Conservation (phyloP, 2,329 filamentous ascomycete species). For the Orbilia quercus region DNA sequence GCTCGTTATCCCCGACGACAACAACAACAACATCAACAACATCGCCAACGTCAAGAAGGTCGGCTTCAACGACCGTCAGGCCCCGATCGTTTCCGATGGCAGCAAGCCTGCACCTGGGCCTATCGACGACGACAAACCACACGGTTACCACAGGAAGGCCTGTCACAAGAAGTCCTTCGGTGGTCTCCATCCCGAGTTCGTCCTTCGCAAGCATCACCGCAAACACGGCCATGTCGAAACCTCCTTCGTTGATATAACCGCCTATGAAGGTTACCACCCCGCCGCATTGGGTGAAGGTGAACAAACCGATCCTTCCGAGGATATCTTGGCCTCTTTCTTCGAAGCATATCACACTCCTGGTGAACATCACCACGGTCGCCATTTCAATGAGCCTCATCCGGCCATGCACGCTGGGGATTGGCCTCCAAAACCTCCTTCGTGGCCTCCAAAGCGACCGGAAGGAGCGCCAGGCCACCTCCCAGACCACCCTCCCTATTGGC, state of each 20-base stretch:
- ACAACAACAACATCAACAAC: slow-evolving; percentile 4
- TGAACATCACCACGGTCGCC: slow-evolving; percentile 15
- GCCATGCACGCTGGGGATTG: slow-evolving; percentile 7
- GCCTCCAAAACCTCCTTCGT: slow-evolving; percentile 1
- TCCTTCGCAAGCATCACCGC: slow-evolving; percentile 23
- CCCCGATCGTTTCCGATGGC: slow-evolving; percentile 45
- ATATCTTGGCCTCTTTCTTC: slow-evolving; percentile 6
- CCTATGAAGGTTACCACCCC: slow-evolving; percentile 18
- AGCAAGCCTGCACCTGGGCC: slow-evolving; percentile 1
- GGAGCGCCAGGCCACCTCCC: slow-evolving; percentile 2
- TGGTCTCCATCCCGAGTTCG: slow-evolving; percentile 27
- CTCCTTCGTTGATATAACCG: slow-evolving; percentile 1
- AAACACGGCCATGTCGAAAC: not conserved
- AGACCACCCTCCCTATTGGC: not conserved
- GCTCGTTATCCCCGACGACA: slow-evolving; percentile 48
- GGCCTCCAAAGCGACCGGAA: slow-evolving; percentile 14
- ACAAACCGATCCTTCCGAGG: not conserved
- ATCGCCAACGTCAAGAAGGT: slow-evolving; percentile 13
- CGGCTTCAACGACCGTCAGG: slow-evolving; percentile 33
- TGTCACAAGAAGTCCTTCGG: slow-evolving; percentile 12
- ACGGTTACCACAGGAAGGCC: slow-evolving; percentile 4
- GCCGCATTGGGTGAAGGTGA: not conserved
- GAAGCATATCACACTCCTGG: slow-evolving; percentile 29
- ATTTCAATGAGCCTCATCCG: not conserved
- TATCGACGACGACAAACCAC: slow-evolving; percentile 8